Base-by-base conservation (phyloP, 176 grass and related monocot genomes). In the Olyra latifolia region DNA sequence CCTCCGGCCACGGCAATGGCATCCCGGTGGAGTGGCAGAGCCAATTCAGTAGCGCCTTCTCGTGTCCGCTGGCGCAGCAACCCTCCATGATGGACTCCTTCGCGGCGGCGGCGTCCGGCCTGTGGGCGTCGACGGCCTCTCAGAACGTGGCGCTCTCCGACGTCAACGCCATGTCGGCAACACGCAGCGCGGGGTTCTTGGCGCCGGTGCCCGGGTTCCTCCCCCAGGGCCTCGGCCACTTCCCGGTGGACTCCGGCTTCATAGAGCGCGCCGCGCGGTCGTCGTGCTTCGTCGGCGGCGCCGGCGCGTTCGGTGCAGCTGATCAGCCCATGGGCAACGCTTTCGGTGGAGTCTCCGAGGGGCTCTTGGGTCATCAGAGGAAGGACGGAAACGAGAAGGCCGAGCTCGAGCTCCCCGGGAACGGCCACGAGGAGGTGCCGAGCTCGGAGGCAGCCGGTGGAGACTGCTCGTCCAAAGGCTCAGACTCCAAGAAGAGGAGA, bases 181-280 rank as follows among this genome's bases (percentile, higher is more conserved):
- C 72, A 69, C 61, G 72, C 3, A 82, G 79, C 1, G 45, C 50
- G 8, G 67, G 63, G n/a, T 86, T 93, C 74, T 82, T 90, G 72
- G 82, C 84, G 29, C 74, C 84, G 24, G 73, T 89, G 61, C 64
- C 80, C 10, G 78, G 80, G 59, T 78, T 91, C 82, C 83, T 87
- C 20, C 64, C 74, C 13, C 93, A 89, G 24, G 82, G 71, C 47
- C 80, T 91, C 6, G 66, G 82, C 3, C 89, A 93, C 84, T 99
- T 93, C 88, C 83, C 91, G 0, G 80, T 86, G 13, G 93, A 96
- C 81, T 81, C 97, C 6, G 88, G 83, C 56, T 99, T 99, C 84
- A 99, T 93, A 76, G 87, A 91, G 76, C 85, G 87, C 20, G 87
- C 93, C 6, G 91, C 91, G 43, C 83, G 91, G 69, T 91, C 92